These are phyloP conservation scores for Fraxinus velutina DNA, from an alignment of 305 asterid species.

Conservation along the genomic window DNA sequence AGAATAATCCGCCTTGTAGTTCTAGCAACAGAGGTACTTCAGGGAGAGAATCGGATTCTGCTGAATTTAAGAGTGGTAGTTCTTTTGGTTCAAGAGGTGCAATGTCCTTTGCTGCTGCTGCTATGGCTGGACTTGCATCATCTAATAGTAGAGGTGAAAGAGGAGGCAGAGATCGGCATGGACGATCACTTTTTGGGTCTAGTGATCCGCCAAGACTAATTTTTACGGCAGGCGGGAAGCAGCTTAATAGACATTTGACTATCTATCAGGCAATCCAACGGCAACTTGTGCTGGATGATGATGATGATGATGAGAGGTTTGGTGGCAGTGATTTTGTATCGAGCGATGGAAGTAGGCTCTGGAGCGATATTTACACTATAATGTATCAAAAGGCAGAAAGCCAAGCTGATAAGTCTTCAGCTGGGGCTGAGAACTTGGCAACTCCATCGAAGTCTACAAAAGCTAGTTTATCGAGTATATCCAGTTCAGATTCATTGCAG, in stretches of 20 bases:
- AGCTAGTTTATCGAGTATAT: conserved; percentile 48
- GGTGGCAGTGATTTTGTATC: conserved; percentile 73
- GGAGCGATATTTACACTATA: conserved; percentile 91
- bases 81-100: conserved; percentile 95
- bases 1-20: conserved; percentile 59
- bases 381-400: conserved; percentile 73
- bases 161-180: conserved; percentile 73
- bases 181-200: conserved; percentile 55
- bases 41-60: conserved; percentile 48
- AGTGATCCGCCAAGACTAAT: conserved; percentile 60
- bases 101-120: conserved; percentile 98
- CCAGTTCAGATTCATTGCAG: conserved; percentile 38
- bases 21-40: conserved; percentile 71
- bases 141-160: conserved; percentile 73
- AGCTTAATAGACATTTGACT: conserved; percentile 68
- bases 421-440: conserved; percentile 47
- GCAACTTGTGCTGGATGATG: conserved; percentile 68
- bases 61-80: conserved; percentile 67
- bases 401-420: conserved; percentile 57
- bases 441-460: conserved; percentile 56
- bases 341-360: conserved; percentile 83
- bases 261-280: conserved; percentile 92
- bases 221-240: conserved; percentile 87
- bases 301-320: conserved; percentile 74
- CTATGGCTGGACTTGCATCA: conserved; percentile 95